Conservation (phyloP, 305 asterid species). For the Plantago rigida region DNA sequence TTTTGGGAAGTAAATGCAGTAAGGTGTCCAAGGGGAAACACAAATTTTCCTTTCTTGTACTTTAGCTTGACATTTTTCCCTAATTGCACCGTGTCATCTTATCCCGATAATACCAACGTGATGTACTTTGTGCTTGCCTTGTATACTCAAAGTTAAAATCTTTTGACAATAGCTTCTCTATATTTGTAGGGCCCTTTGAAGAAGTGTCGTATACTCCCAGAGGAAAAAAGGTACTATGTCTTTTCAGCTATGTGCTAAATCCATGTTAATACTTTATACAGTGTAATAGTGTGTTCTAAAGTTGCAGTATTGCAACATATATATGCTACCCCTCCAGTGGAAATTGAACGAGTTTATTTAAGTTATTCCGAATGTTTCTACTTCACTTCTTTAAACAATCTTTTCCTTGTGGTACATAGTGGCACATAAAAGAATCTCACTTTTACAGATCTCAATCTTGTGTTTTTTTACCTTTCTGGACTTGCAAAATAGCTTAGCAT, state of each 20-base stretch:
- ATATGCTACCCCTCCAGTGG: background rate
- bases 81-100: background rate
- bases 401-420: background rate
- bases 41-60: slow-evolving; percentile 10
- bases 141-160: slow-evolving; percentile 6
- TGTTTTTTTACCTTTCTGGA: background rate
- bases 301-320: background rate
- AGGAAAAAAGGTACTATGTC: slow-evolving; percentile 55
- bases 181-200: slow-evolving; percentile 77
- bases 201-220: slow-evolving; percentile 61
- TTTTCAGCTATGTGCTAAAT: slow-evolving; percentile 18
- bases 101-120: background rate
- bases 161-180: slow-evolving; percentile 19
- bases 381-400: background rate
- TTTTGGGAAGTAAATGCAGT: slow-evolving; percentile 1
- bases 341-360: background rate
- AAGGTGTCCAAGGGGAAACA: slow-evolving; percentile 4
- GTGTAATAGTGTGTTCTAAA: background rate
- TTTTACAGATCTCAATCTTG: background rate
- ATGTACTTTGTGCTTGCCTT: slow-evolving; percentile 13
- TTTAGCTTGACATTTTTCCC: background rate
- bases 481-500: background rate
- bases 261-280: background rate
- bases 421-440: background rate
- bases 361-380: background rate